Evolutionary conservation across 495 filamentous ascomycete genomes (phyloP), one percentile per base, ranked within the genome.

Genomic region (Aspergillus bridgeri): DNA sequence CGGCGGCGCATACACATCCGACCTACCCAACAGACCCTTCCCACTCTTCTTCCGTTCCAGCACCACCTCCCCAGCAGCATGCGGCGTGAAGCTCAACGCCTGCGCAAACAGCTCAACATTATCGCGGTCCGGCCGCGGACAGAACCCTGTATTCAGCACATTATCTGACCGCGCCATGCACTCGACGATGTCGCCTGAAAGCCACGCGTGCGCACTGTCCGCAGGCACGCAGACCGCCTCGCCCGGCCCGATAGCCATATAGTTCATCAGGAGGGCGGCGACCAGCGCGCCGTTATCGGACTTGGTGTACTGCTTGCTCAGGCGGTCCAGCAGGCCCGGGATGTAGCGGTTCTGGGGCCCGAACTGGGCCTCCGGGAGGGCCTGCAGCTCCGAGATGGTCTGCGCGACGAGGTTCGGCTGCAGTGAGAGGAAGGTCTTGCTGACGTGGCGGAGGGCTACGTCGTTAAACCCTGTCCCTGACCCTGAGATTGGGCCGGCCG

Each of bases 161-260:
- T 92, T 91, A 71, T 92, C 87, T 29, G 81, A 87, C 20, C 89
- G 83, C 3, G 89, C 89, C 89, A 94, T 92, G 73, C 89, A 91
- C 67, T 92, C 89, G 55, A 94, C 83, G 48, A 92, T 90, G 68
- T 91, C 86, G 0, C 90, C 90, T 46, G 81, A 80, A 3, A 92
- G 69, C 66, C 91, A 92, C 2, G 89, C 89, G 62, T 92, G 88
- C 53, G 91, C 89, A 18, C 86, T 88, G 60, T 92, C 87, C 15
- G 86, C 87, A 1, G 89, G 89, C 23, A 93, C 86, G 65, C 81
- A 89, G 46, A 93, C 79, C 3, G 85, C 80, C 43, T 91, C 83
- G 15, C 88, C 87, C 3, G 84, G 76, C 5, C 78, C 62, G 11
- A 92, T 78, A 6, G 79, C 77, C 33, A 94, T 65, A 59, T 83